A percentile compares a stretch with the other conserved stretches of the same genome.
Conservation (phyloP, 2,329 filamentous ascomycete genomes). For the Colletotrichum sp. region DNA sequence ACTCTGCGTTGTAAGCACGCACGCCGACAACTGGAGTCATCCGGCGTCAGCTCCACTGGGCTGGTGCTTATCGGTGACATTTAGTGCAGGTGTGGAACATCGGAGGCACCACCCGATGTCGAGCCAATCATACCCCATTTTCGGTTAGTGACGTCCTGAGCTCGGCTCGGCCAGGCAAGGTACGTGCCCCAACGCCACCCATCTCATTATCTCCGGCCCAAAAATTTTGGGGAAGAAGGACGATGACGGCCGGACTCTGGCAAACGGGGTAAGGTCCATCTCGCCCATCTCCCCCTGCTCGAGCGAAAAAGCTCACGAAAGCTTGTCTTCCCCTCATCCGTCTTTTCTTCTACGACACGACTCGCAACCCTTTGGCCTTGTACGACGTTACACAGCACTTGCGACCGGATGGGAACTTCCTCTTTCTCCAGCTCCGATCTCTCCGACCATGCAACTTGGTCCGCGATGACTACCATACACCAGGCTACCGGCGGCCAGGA, state of each 20-base stretch:
- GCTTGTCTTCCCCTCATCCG: constrained; percentile 1
- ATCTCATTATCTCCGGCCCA: constrained; percentile 21
- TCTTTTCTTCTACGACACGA: background rate
- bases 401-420: background rate
- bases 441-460: constrained; percentile 18
- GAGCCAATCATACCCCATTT: background rate
- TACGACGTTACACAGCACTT: background rate
- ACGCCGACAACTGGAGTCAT: constrained; percentile 16
- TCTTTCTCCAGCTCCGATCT: background rate
- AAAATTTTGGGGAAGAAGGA: constrained; percentile 14
- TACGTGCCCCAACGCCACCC: constrained; percentile 15
- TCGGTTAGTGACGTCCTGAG: background rate
- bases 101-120: background rate
- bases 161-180: constrained; percentile 8
- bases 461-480: constrained; percentile 17
- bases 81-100: constrained; percentile 1
- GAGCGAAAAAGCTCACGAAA: constrained; percentile 10
- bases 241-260: constrained; percentile 15
- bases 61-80: constrained; percentile 15
- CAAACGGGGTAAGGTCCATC: constrained; percentile 12
- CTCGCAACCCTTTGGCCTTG: background rate
- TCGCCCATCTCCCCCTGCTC: background rate
- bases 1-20: constrained; percentile 15
- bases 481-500: constrained; percentile 25
- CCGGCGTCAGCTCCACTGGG: constrained; percentile 9